Base-by-base conservation (phyloP, 305 asterid genomes). In the Petunia hybrid region DNA sequence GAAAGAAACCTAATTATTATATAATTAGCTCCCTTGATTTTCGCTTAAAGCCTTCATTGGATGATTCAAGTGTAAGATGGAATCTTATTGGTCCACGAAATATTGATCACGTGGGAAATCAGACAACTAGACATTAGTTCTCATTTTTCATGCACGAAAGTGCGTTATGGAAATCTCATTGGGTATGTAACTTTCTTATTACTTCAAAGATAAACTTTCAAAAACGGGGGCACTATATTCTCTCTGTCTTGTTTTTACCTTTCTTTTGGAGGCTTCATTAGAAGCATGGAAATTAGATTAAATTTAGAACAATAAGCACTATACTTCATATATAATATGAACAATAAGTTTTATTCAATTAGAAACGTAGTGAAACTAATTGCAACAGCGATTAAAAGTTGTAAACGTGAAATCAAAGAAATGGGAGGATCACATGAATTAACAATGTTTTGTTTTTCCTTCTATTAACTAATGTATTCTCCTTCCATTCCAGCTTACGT, bases 41-140 rank as follows among this genome's bases (percentile, higher is more conserved):
- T 65, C 2, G 41, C 53, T 31, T 16, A 4, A 45, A 3, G 12
- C n/a, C 55, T 71, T 22, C 31, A 22, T 22, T 66, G 75, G 57
- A 10, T 41, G 78, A 8, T 56, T 69, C 35, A 77, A 38, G 45
- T 41, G 80, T 53, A 78, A 13, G n/a, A 36, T n/a, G 74, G 65
- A 65, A 64, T 71, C 78, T 81, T 43, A 78, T 78, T 78, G 83
- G 87, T 65, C 36, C 69, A 79, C 9, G 22, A 46, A 64, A 75
- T 16, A 16, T 62, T 51, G 73, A 67, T 76, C 83, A 77, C 84
- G 60, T 81, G 80, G 80, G 31, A 48, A 22, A 31, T 31, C 77
- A 46, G 7, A 60, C 77, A 45, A 68, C 8, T 16, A 4, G n/a
- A 22, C 6, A n/a, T 8, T 42, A 13, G 53, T 41, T 7, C 36